Percentiles rank a stretch among this genome's conserved stretches.
These are phyloP conservation scores for Leptographium wingfieldii DNA, from an alignment of 2,329 filamentous ascomycete species.

Conservation along the genomic window DNA sequence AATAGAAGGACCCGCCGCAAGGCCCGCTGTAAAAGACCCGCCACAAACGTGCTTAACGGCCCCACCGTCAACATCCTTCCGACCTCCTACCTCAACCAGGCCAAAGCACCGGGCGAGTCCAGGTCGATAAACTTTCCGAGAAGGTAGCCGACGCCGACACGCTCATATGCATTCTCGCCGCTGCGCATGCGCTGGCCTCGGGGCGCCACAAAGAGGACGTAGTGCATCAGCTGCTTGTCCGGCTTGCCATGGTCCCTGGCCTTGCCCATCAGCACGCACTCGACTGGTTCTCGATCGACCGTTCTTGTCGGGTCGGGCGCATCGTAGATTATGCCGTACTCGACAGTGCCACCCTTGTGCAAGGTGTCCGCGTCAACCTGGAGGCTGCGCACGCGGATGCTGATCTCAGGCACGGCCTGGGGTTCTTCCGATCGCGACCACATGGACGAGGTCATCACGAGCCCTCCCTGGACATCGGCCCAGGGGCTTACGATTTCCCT, in stretches of 20 bases:
- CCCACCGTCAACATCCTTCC: not conserved
- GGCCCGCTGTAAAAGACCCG: too few species aligned
- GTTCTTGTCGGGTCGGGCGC: not conserved
- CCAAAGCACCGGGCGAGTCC: not conserved
- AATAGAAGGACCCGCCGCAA: too few species aligned
- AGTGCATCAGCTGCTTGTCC: not conserved
- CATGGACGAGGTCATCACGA: not conserved
- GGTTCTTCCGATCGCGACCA: not conserved
- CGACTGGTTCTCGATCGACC: not conserved
- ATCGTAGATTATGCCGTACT: not conserved
- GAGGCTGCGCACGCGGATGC: not conserved
- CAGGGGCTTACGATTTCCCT: not conserved
- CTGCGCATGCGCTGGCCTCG: not conserved
- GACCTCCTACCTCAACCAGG: not conserved
- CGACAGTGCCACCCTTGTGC: not conserved
- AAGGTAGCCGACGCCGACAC: not conserved
- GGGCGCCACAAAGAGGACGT: not conserved
- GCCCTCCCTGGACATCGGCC: not conserved
- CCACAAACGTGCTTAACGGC: too few species aligned
- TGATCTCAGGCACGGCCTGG: not conserved
- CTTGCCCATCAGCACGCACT: not conserved
- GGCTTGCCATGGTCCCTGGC: not conserved
- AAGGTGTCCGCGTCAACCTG: not conserved
- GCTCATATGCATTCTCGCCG: not conserved
- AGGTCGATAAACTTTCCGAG: not conserved